Conservation (phyloP, 208 protist species). For the Crithidia fasciculata region DNA sequence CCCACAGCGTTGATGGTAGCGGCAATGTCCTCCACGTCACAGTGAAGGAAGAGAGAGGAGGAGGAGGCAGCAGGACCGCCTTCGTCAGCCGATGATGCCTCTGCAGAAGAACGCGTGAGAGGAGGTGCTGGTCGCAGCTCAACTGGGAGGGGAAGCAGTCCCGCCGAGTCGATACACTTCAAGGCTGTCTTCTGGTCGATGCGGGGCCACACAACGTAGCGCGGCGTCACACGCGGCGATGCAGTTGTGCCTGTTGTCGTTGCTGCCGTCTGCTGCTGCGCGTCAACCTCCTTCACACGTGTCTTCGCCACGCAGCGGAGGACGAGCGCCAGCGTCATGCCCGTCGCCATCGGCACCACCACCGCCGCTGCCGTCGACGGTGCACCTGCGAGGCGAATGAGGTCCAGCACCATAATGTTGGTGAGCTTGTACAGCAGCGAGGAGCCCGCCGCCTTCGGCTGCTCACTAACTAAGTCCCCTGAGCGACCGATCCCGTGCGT, state of each 20-base stretch:
- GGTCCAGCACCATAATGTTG: constrained; percentile 90
- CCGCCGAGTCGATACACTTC: constrained; percentile 95
- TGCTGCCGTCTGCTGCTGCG: background rate
- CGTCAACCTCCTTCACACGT: constrained; percentile 17
- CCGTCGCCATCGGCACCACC: constrained; percentile 96
- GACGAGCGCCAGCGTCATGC: constrained; percentile 93
- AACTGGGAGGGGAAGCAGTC: constrained; percentile 66
- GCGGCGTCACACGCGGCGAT: constrained; percentile 7
- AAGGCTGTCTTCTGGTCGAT: constrained; percentile 98
- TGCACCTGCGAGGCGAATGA: constrained; percentile 65
- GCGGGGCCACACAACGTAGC: constrained; percentile 95
- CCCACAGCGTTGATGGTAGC: constrained; percentile 70
- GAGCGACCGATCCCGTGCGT: constrained; percentile 96
- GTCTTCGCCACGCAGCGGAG: constrained; percentile 66
- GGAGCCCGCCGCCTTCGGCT: constrained; percentile 98
- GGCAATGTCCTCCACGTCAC: constrained; percentile 74
- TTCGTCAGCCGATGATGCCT: background rate
- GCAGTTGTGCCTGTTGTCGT: background rate
- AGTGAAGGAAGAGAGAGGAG: constrained; percentile 46
- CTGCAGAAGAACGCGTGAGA: background rate
- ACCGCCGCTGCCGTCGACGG: constrained; percentile 52
- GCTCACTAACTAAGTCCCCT: constrained; percentile 93
- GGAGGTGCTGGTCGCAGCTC: constrained; percentile 36
- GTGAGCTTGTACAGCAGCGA: constrained; percentile 93
- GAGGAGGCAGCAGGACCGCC: background rate